Percentiles rank a stretch among this genome's conserved stretches.
These are phyloP conservation scores for Vigna hirtella DNA, from an alignment of 306 rosid species.

Conservation along the genomic window DNA sequence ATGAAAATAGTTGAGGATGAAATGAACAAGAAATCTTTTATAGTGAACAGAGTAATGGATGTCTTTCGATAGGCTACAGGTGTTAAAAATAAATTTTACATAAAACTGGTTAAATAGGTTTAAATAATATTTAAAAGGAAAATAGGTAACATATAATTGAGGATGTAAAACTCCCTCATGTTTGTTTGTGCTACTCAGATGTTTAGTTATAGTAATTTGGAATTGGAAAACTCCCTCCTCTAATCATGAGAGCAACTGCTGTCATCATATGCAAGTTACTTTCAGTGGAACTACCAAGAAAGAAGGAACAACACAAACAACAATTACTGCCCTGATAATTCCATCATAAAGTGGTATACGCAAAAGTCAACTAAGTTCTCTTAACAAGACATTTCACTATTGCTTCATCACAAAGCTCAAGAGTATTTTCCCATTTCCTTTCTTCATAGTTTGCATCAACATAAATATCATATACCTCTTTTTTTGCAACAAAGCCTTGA, in stretches of 20 bases:
- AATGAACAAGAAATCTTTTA: no score
- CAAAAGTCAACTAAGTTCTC: conserved; percentile 46
- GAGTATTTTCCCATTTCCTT: conserved; percentile 76
- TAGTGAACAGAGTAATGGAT: no score
- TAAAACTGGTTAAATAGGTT: no score
- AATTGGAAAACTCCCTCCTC: conserved; percentile 4
- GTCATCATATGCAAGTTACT: conserved; percentile 35
- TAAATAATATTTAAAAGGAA: no score
- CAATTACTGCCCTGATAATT: not conserved
- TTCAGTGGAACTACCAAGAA: conserved; percentile 41
- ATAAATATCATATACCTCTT: conserved; percentile 78
- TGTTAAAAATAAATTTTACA: no score
- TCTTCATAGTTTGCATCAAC: conserved; percentile 75
- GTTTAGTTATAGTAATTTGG: not conserved
- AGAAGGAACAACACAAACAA: conserved; percentile 22
- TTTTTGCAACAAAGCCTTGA: conserved; percentile 69
- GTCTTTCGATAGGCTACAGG: no score
- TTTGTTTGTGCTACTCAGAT: conserved; percentile 36
- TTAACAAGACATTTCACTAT: conserved; percentile 75
- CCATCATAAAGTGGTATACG: conserved; percentile 32
- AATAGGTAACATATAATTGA: not conserved
- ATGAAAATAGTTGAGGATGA: no score
- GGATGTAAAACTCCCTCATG: not conserved
- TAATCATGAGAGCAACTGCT: conserved; percentile 22
- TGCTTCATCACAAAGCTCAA: conserved; percentile 87